Percentiles rank a stretch among this genome's conserved stretches.
phyloP scores from a whole-genome alignment of 176 grass and related monocot species.

The Aegilops tauschii region DNA sequence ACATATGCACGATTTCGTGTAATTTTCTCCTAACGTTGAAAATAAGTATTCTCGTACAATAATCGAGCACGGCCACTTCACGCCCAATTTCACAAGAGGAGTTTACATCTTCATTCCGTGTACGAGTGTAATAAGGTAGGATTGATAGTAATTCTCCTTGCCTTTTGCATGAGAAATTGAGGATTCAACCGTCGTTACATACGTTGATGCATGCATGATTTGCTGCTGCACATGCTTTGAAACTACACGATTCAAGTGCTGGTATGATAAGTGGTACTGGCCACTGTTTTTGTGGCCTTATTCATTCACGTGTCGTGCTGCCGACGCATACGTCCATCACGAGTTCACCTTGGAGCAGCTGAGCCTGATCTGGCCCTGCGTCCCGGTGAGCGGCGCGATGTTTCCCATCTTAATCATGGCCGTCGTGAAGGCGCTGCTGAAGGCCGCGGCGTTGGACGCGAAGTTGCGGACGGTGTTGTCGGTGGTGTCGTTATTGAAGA shows the following conservation, averaged over 20 bases:
- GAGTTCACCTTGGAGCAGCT: constrained; percentile 18
- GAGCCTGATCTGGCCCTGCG: neutral
- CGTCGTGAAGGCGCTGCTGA: neutral
- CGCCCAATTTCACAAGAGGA: neutral
- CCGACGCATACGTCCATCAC: neutral
- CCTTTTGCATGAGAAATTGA: no score
- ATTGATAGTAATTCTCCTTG: no score
- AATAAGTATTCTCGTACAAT: neutral
- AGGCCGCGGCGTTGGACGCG: neutral
- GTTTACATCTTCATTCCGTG: no score
- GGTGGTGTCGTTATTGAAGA: neutral
- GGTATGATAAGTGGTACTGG: neutral
- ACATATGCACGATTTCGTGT: no score
- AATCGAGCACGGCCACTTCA: neutral
- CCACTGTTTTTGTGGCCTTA: neutral
- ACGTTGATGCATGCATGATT: neutral
- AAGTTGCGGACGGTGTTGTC: constrained; percentile 6
- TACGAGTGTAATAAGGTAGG: no score
- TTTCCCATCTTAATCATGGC: constrained; percentile 10
- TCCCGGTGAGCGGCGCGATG: neutral
- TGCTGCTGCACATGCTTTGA: neutral
- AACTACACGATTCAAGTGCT: neutral
- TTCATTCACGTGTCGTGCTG: neutral
- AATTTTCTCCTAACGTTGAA: neutral
- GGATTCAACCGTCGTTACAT: neutral